Evolutionary conservation across 441 rosid genomes (phyloP).

Genomic region (Adansonia rubrostipa): DNA sequence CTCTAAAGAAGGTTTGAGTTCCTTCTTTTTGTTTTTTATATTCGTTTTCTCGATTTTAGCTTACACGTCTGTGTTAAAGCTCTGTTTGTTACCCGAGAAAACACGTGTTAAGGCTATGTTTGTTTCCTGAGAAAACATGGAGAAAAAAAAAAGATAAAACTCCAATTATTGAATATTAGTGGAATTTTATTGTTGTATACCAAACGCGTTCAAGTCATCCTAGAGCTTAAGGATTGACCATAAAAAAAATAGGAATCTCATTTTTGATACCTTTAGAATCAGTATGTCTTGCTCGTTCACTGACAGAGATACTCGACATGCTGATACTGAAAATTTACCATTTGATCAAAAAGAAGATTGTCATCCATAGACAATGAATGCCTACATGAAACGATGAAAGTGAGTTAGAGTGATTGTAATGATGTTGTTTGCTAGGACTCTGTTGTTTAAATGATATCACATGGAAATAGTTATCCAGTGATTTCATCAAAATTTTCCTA

Average conservation of each 20-base stretch:
- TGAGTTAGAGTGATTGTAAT: background rate
- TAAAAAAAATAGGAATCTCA: background rate
- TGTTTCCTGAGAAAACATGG: conserved; percentile 25
- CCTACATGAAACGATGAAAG: background rate
- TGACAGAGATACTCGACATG: background rate
- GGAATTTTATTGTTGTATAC: background rate
- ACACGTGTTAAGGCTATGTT: background rate
- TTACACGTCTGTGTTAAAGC: background rate
- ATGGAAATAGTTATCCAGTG: background rate
- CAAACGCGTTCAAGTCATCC: background rate
- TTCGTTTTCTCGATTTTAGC: background rate
- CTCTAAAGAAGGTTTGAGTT: conserved; percentile 46
- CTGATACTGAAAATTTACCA: background rate
- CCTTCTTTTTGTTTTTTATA: background rate
- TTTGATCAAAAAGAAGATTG: background rate
- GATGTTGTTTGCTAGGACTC: background rate
- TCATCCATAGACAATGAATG: background rate
- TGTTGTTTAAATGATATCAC: conserved; percentile 1
- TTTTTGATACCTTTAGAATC: conserved; percentile 7
- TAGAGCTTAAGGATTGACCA: conserved; percentile 10
- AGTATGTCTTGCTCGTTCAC: background rate
- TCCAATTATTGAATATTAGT: background rate
- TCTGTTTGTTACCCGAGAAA: conserved; percentile 19
- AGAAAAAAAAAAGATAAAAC: background rate
- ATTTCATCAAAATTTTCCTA: background rate